These are phyloP conservation scores for Funneliformis mosseae DNA, from an alignment of 192 early-diverging fungal species.

Conservation along the genomic window DNA sequence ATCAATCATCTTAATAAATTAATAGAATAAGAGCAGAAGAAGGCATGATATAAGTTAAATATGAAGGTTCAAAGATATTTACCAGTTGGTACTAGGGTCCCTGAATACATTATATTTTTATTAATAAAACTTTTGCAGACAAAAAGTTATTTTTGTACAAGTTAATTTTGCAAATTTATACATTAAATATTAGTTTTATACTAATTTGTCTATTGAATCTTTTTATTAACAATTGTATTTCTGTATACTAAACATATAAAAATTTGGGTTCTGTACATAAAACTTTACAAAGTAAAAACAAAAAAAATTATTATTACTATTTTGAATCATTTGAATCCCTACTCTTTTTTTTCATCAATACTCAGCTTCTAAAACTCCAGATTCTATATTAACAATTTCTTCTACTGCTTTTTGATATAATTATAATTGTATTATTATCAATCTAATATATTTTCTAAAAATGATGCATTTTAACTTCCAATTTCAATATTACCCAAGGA, in stretches of 20 bases:
- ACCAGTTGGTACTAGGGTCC: no score
- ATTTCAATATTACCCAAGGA: neutral
- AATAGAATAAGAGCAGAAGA: no score
- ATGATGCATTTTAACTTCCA: neutral
- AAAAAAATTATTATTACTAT: neutral
- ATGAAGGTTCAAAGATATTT: no score
- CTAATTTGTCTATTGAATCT: neutral
- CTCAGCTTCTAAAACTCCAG: neutral
- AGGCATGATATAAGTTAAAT: no score
- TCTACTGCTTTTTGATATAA: neutral
- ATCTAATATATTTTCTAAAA: neutral
- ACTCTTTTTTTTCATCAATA: neutral
- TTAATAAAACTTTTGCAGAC: neutral
- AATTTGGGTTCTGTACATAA: no score
- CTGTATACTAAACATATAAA: neutral
- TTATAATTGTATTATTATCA: neutral
- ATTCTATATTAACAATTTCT: neutral
- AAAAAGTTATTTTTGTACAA: neutral
- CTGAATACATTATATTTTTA: neutral
- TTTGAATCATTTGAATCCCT: no score
- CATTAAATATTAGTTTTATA: neutral
- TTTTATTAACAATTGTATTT: conserved; percentile 6
- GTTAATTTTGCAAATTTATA: neutral
- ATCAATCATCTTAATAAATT: no score
- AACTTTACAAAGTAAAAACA: neutral